Evolutionary conservation across 352 stramenopile species (phyloP), one percentile per base, ranked within the genome.

Genomic region (Phytopythium delawarense): DNA sequence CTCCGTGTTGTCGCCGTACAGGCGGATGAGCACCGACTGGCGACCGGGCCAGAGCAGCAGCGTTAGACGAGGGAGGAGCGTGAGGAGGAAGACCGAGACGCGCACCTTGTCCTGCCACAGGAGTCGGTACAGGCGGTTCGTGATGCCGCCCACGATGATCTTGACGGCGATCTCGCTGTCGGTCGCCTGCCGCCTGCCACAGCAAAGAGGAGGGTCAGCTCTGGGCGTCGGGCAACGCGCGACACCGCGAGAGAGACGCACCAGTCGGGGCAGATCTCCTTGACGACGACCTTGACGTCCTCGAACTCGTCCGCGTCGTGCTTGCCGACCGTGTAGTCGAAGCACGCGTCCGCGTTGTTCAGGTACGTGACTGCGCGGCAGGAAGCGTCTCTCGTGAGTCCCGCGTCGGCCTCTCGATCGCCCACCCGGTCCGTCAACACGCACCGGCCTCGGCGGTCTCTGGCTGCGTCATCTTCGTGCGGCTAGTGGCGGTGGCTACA

Each of bases 1-100:
- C 60, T 98, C 92, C 39, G 93, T 98, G 76, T 98, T 94, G 62
- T 92, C 75, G 23, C 93, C 93, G 57, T 98, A 98, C 44, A 98
- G 69, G 23, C 93, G 87, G 53, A 98, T 81, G 20, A 98, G 79
- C 49, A 96, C 86, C 45, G 84, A 91, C 69, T 88, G 60, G 4
- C 64, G 15, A 4, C 11, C 44, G 7, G 11, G 44, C 44, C 25
- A 23, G 15, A 20, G 25, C 25, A 28, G 25, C 25, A 28, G 25
- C 25, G 20, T 48, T 48, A 37, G 25, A 1, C 0, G 48, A 7
- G 13, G 15, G 6, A 37, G 48, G 1, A 11, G 12, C 23, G 25
- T 20, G 18, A 54, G 1, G 58, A 15, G 18, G 15, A 28, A 34
- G 9, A 35, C 32, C 35, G 7, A 25, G 18, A 32, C 44, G 37